These are phyloP conservation scores for Diaporthe caulivora DNA, from an alignment of 2,329 filamentous ascomycete species.

Conservation along the genomic window DNA sequence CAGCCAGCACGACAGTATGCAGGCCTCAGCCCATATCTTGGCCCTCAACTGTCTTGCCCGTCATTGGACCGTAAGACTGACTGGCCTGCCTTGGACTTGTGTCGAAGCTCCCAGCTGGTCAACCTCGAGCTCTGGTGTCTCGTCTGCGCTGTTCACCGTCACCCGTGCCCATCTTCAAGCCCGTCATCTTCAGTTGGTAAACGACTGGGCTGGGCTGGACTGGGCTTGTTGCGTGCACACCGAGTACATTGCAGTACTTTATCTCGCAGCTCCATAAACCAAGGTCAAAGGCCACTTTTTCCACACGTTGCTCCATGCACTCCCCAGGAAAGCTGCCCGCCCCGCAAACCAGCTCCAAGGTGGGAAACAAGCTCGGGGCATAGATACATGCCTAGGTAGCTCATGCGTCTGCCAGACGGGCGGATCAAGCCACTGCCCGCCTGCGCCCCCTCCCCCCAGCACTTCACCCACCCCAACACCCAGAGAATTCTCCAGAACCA, in stretches of 20 bases:
- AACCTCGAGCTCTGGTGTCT: neutral
- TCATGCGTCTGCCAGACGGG: conserved; percentile 22
- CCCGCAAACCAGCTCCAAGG: conserved; percentile 22
- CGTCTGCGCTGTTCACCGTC: neutral
- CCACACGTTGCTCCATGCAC: neutral
- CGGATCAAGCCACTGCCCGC: conserved; percentile 29
- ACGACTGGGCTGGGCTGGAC: neutral
- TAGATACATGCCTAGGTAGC: too few relatives aligned
- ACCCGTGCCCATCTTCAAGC: neutral
- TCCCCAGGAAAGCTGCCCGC: conserved; percentile 29
- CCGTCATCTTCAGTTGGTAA: neutral
- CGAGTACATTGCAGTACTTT: conserved; percentile 28
- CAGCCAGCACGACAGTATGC: conserved; percentile 15
- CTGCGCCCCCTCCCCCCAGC: neutral
- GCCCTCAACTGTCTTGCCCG: conserved; percentile 6
- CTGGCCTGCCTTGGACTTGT: neutral
- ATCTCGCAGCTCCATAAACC: conserved; percentile 18
- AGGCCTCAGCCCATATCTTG: conserved; percentile 3
- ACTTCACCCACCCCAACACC: neutral
- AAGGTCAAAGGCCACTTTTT: conserved; percentile 2
- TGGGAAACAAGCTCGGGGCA: conserved; percentile 30
- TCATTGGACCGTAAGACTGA: neutral
- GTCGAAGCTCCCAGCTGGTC: neutral
- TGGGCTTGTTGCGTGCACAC: neutral
- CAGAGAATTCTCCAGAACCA: neutral